Evolutionary conservation across 495 filamentous ascomycete species (phyloP), one percentile per base, ranked within the genome.

Genomic region (Echria macrotheca): DNA sequence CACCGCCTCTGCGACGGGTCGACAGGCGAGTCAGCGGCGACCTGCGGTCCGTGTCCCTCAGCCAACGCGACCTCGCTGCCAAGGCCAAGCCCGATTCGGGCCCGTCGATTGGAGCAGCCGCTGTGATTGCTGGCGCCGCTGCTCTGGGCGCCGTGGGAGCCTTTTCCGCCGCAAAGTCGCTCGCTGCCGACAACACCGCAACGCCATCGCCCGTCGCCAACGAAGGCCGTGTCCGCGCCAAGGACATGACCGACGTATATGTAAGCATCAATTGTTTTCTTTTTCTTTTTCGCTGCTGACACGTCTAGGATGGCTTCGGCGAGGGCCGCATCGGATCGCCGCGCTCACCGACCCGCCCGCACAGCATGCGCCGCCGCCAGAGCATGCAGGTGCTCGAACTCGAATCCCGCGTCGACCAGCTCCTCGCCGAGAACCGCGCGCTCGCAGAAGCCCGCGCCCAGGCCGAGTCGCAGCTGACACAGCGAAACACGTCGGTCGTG

Each of bases 381-480:
- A 96, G 90, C 75, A 87, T 96, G 84, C 93, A 96, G 69, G 82
- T 97, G 42, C 76, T 94, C 37, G 90, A 97, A 47, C 79, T 97
- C 60, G 77, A 80, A 59, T 61, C 75, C 25, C 78, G 75, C 59
- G 75, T 95, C 54, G 89, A 94, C 53, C 85, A 89, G 63, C 71
- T 95, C 40, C 71, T 83, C 32, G 80, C 86, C 0, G 89, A 95
- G 58, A 96, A 95, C 56, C 81, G 84, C 46, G 66, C 80, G 29
- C 79, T 95, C 14, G 73, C 80, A 57, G 84, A 87, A 21, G 85
- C 84, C 35, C 86, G 81, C 57, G 66, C 77, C 49, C 76, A 81
- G 35, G 82, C 82, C 24, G 88, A 94, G 67, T 53, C 64, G 35
- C 59, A 60, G 39, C 9, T 69, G 17, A 60, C 52, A 43, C 76